phyloP scores from a whole-genome alignment of 352 stramenopile genomes.

The Phytophthora sojae region DNA sequence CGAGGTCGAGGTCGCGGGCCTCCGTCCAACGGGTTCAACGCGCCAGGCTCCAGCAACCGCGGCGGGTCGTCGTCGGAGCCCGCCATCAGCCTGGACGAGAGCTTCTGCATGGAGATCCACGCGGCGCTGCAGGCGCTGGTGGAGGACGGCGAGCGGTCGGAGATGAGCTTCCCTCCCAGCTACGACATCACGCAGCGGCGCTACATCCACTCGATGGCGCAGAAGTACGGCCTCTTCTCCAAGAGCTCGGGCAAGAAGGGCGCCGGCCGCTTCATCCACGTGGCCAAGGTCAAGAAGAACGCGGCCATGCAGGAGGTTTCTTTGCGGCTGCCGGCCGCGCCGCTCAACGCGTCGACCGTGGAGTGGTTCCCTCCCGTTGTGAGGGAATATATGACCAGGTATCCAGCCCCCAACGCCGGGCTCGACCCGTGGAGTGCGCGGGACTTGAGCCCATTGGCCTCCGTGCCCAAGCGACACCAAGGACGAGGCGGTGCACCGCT shows the following conservation, averaged over 20 bases:
- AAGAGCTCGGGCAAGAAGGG: conserved; percentile 81
- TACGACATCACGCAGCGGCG: conserved; percentile 81
- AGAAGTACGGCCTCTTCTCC: conserved; percentile 85
- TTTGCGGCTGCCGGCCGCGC: conserved; percentile 50
- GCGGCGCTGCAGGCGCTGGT: conserved; percentile 67
- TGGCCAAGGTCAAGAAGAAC: conserved; percentile 87
- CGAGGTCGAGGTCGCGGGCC: conserved; percentile 14
- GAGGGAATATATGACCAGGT: conserved; percentile 53
- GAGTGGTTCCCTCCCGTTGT: conserved; percentile 57
- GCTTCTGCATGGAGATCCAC: conserved; percentile 77
- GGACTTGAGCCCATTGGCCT: conserved; percentile 23
- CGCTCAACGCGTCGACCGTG: conserved; percentile 39
- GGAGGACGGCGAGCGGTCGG: conserved; percentile 58
- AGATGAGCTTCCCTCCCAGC: conserved; percentile 73
- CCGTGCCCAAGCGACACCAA: conserved; percentile 21
- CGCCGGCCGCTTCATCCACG: conserved; percentile 73
- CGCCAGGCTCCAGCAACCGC: neutral
- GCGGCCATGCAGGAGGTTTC: conserved; percentile 79
- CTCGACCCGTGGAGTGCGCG: conserved; percentile 44
- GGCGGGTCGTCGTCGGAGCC: conserved; percentile 15
- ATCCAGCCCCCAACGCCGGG: conserved; percentile 29
- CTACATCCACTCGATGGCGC: conserved; percentile 84
- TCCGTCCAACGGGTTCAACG: conserved; percentile 10
- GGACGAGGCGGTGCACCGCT: conserved; percentile 26
- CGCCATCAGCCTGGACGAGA: conserved; percentile 69